Evolutionary conservation across 768 basidiomycete genomes (phyloP).

Genomic region (Amanita subjunquillea): DNA sequence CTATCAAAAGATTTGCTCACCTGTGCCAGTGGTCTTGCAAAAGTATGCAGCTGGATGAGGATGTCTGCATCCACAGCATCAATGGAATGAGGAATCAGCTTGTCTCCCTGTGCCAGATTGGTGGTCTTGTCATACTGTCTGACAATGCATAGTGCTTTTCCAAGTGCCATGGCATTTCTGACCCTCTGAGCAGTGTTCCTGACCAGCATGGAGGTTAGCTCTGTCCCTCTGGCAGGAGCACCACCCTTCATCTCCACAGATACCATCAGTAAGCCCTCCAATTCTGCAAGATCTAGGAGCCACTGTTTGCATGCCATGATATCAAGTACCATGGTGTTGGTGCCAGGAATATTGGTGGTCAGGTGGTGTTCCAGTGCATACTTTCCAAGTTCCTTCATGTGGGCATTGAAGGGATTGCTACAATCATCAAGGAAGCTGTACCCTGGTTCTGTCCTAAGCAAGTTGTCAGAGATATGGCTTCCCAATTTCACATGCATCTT

Average conservation of each 20-base stretch:
- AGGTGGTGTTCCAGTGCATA: slow-evolving; percentile 3
- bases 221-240: slow-evolving; percentile 9
- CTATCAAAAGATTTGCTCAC: background rate
- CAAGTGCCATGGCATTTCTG: slow-evolving; percentile 11
- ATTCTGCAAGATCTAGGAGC: background rate
- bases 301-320: background rate
- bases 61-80: slow-evolving; percentile 15
- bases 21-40: slow-evolving; percentile 12
- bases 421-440: slow-evolving; percentile 12
- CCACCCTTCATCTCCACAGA: slow-evolving; percentile 9
- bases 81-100: slow-evolving; percentile 17
- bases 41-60: slow-evolving; percentile 15
- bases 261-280: background rate
- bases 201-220: slow-evolving; percentile 6
- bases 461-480: slow-evolving; percentile 12
- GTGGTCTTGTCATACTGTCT: slow-evolving; percentile 12
- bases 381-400: background rate
- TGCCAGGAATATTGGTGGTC: slow-evolving; percentile 6
- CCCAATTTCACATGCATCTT: slow-evolving; percentile 2
- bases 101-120: slow-evolving; percentile 9
- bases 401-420: slow-evolving; percentile 6
- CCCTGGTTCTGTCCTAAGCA: slow-evolving; percentile 5
- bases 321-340: background rate
- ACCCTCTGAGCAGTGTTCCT: slow-evolving; percentile 6
- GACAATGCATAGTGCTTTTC: slow-evolving; percentile 9